These are phyloP conservation scores for Puccinellia tenuiflora DNA, from an alignment of 176 grass and related monocot genomes.

Conservation along the genomic window DNA sequence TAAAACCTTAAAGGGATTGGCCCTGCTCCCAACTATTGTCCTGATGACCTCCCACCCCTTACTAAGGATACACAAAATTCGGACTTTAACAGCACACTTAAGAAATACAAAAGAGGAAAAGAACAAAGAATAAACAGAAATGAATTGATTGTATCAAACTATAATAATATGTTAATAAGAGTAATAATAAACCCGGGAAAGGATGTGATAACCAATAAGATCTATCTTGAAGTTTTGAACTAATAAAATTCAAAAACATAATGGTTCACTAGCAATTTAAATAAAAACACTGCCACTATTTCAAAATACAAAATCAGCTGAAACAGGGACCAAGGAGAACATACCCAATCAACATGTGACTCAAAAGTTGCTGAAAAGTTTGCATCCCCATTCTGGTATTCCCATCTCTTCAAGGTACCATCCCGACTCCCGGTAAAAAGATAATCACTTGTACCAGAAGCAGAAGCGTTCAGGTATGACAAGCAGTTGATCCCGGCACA, in stretches of 20 bases:
- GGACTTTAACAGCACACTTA: not conserved
- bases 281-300: not conserved
- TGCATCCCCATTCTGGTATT: slow-evolving; percentile 45
- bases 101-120: not conserved
- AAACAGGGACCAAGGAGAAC: slow-evolving; percentile 1
- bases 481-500: slow-evolving; percentile 93
- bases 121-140: not conserved
- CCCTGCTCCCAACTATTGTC: not conserved
- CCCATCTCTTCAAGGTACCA: slow-evolving; percentile 97
- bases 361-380: slow-evolving; percentile 91
- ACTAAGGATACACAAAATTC: not conserved
- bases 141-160: not conserved
- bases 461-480: slow-evolving; percentile 63
- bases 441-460: slow-evolving; percentile 61
- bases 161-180: not conserved
- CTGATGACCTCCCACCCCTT: not conserved
- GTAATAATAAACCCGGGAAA: not conserved
- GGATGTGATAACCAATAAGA: not conserved
- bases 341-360: slow-evolving; percentile 99
- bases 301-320: not conserved
- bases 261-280: not conserved
- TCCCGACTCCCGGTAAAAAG: slow-evolving; percentile 90
- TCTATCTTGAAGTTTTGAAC: not conserved
- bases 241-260: slow-evolving; percentile 6
- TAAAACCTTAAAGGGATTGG: not conserved